These are phyloP conservation scores for Corymbia calophylla DNA, from an alignment of 441 rosid genomes.

Conservation along the genomic window DNA sequence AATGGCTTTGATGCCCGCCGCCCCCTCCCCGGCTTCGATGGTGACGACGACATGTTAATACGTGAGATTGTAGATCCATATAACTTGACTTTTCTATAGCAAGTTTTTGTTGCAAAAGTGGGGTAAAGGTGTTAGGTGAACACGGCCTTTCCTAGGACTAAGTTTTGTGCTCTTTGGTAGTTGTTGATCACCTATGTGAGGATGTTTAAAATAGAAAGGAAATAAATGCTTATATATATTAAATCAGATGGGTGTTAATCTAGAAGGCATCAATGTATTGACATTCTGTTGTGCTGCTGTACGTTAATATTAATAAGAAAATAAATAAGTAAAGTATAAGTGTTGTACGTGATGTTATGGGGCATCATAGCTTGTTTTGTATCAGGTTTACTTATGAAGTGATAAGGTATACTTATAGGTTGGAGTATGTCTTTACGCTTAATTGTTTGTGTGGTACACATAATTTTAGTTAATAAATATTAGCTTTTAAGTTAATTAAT, in stretches of 20 bases:
- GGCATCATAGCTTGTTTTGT: neutral
- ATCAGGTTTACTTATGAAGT: too few species aligned
- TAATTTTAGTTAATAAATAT: too few species aligned
- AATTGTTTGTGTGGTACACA: too few species aligned
- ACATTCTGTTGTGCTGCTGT: neutral
- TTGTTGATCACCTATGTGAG: neutral
- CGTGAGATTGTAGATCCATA: neutral
- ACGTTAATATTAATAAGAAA: neutral
- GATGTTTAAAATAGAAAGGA: neutral
- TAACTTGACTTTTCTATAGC: neutral
- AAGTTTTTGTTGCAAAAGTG: neutral
- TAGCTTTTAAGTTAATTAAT: too few species aligned
- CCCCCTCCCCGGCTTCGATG: neutral
- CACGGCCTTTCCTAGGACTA: neutral
- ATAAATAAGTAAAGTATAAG: too few species aligned
- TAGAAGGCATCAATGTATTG: neutral
- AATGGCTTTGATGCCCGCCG: neutral
- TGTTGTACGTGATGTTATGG: too few species aligned
- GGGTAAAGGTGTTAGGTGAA: neutral
- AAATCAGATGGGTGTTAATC: neutral
- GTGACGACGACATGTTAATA: neutral
- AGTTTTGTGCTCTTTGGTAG: neutral
- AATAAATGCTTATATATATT: neutral
- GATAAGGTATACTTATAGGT: too few species aligned
- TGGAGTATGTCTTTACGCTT: too few species aligned